Evolutionary conservation across 1,284 basidiomycete genomes (phyloP).

Genomic region (Fomes fomentarius): DNA sequence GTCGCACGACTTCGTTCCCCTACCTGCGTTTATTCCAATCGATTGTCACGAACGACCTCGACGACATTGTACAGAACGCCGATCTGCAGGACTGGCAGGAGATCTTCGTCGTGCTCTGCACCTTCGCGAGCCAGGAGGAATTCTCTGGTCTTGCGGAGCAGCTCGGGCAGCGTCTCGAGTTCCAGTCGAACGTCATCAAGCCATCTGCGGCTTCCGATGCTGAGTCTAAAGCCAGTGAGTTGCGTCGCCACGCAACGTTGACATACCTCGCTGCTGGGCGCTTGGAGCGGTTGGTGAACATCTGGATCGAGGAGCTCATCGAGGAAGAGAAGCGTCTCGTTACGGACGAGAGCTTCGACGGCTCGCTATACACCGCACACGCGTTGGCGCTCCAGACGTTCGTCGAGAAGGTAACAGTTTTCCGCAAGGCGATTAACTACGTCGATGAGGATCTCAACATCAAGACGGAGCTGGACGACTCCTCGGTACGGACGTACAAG

Average conservation of each 20-base stretch:
- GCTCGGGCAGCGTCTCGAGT: slow-evolving; percentile 90
- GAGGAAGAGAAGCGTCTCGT: slow-evolving; percentile 78
- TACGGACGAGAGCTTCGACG: slow-evolving; percentile 44
- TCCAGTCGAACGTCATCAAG: slow-evolving; percentile 68
- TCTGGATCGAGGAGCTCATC: slow-evolving; percentile 91
- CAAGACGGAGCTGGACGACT: slow-evolving; percentile 38
- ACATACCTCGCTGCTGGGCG: slow-evolving; percentile 92
- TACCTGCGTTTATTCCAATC: slow-evolving; percentile 96
- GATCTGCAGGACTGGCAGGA: slow-evolving; percentile 96
- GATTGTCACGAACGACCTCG: slow-evolving; percentile 91
- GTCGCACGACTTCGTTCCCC: slow-evolving; percentile 75
- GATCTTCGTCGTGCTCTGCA: slow-evolving; percentile 96
- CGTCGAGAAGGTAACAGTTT: slow-evolving; percentile 96
- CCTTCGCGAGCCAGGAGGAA: slow-evolving; percentile 87
- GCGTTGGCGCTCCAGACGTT: slow-evolving; percentile 91
- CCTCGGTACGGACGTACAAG: slow-evolving; percentile 75
- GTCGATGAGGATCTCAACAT: slow-evolving; percentile 76
- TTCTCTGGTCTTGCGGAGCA: slow-evolving; percentile 90
- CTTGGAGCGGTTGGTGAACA: slow-evolving; percentile 87
- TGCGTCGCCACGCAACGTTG: slow-evolving; percentile 89
- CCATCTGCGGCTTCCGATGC: slow-evolving; percentile 50
- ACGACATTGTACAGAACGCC: slow-evolving; percentile 94
- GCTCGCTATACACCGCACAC: slow-evolving; percentile 83
- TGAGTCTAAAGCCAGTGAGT: slow-evolving; percentile 51
- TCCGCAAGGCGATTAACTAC: slow-evolving; percentile 89